Evolutionary conservation across 352 stramenopile genomes (phyloP).

Genomic region (Phytopythium delawarense): DNA sequence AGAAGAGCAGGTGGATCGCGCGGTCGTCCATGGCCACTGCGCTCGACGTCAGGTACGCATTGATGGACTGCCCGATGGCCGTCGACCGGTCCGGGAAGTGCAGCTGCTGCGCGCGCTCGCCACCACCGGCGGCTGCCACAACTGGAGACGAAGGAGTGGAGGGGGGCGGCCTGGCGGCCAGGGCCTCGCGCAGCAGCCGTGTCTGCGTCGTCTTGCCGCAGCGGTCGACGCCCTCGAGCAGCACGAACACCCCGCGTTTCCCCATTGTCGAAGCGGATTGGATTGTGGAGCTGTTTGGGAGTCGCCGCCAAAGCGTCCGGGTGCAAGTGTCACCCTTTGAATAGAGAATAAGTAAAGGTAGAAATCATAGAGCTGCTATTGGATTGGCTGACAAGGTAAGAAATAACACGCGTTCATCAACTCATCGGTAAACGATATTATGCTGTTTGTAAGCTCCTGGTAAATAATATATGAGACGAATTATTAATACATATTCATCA

Average conservation of each 20-base stretch:
- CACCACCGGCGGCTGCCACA: not conserved
- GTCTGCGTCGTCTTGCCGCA: conserved; percentile 99
- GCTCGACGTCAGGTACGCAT: conserved; percentile 92
- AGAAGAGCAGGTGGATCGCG: conserved; percentile 98
- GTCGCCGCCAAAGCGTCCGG: too few relatives aligned
- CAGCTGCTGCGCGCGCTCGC: conserved; percentile 34
- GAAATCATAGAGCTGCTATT: too few relatives aligned
- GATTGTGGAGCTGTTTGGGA: not conserved
- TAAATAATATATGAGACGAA: too few relatives aligned
- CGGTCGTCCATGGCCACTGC: conserved; percentile 92
- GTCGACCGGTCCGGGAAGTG: conserved; percentile 86
- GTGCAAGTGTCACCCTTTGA: too few relatives aligned
- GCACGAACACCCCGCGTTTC: conserved; percentile 95
- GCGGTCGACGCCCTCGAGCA: conserved; percentile 98
- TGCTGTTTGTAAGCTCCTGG: too few relatives aligned
- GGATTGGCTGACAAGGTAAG: too few relatives aligned
- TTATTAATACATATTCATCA: too few relatives aligned
- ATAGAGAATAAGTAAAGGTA: too few relatives aligned
- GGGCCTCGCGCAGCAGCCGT: conserved; percentile 75
- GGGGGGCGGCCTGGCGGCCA: conserved; percentile 23
- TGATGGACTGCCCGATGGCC: conserved; percentile 95
- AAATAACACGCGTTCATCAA: too few relatives aligned
- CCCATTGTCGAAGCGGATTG: conserved; percentile 5
- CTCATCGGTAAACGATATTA: too few relatives aligned
- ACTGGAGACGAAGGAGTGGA: not conserved